Conservation (phyloP, 2,329 filamentous ascomycete species). For the Myriosclerotinia duriaeana region DNA sequence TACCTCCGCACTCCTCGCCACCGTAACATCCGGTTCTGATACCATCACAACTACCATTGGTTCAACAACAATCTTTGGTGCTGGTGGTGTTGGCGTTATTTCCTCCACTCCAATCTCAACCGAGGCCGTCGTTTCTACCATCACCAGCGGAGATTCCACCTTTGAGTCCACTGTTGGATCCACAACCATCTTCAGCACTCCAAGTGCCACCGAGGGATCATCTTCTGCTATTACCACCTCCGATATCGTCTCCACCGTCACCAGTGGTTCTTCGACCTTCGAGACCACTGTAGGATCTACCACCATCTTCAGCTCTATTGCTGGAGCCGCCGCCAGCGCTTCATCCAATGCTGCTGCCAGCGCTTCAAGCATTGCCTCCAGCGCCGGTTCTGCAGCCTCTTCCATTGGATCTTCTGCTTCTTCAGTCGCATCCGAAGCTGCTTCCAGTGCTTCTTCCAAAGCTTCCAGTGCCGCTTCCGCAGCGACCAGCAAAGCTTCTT, state of each 20-base stretch:
- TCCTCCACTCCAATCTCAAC: slow-evolving; percentile 33
- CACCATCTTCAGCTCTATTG: slow-evolving; percentile 25
- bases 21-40: slow-evolving; percentile 27
- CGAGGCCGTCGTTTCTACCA: slow-evolving; percentile 30
- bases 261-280: slow-evolving; percentile 28
- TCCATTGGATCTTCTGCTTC: slow-evolving; percentile 25
- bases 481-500: slow-evolving; percentile 19
- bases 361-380: slow-evolving; percentile 29
- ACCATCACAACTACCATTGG: slow-evolving; percentile 28
- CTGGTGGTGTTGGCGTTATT: slow-evolving; percentile 23
- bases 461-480: slow-evolving; percentile 24
- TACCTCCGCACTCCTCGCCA: slow-evolving; percentile 30
- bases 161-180: slow-evolving; percentile 33
- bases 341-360: slow-evolving; percentile 24
- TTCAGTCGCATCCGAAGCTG: slow-evolving; percentile 30
- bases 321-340: slow-evolving; percentile 24
- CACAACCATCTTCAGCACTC: slow-evolving; percentile 33
- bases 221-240: slow-evolving; percentile 25
- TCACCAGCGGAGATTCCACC: slow-evolving; percentile 32
- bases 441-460: slow-evolving; percentile 21
- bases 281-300: slow-evolving; percentile 31
- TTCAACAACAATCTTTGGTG: slow-evolving; percentile 30
- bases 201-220: slow-evolving; percentile 18
- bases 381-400: slow-evolving; percentile 30
- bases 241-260: slow-evolving; percentile 27